A percentile compares a stretch with the other conserved stretches of the same genome.
These are phyloP conservation scores for Fusarium marasasianum DNA, from an alignment of 2,329 filamentous ascomycete species.

Conservation along the genomic window DNA sequence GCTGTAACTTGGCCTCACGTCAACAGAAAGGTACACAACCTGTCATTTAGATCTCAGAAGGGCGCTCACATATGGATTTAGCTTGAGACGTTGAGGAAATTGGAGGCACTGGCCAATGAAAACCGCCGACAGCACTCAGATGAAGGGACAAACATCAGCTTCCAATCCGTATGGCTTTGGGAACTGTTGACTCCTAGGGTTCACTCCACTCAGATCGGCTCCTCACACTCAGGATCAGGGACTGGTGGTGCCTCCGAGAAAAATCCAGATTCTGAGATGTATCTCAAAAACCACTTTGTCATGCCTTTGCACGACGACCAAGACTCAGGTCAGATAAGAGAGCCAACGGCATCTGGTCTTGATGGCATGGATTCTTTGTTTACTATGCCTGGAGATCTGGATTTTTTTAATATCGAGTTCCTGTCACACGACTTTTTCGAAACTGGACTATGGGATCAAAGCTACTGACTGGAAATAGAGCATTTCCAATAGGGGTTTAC, in stretches of 20 bases:
- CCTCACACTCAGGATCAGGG: rapidly evolving
- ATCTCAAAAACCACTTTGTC: not conserved
- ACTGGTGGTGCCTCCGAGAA: not conserved
- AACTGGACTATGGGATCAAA: not conserved
- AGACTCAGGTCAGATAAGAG: not conserved
- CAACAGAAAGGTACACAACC: not conserved
- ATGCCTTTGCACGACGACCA: not conserved
- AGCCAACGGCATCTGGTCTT: rapidly evolving
- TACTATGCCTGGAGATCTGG: not conserved
- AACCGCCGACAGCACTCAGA: not conserved
- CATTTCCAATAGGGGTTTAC: not conserved
- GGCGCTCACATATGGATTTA: not conserved
- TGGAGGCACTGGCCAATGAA: not conserved
- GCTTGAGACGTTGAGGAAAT: not conserved
- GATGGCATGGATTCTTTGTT: not conserved
- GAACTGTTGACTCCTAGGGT: not conserved
- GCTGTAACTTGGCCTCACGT: not conserved
- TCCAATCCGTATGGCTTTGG: not conserved
- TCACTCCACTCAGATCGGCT: not conserved
- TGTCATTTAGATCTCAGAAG: rapidly evolving
- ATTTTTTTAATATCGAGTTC: not conserved
- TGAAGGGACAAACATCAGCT: rapidly evolving
- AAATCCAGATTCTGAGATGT: not conserved
- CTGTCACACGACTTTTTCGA: not conserved
- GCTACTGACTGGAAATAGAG: not conserved